A percentile compares a stretch with the other conserved stretches of the same genome.
phyloP scores from a whole-genome alignment of 2,329 filamentous ascomycete genomes.

The Thielaviopsis populi region DNA sequence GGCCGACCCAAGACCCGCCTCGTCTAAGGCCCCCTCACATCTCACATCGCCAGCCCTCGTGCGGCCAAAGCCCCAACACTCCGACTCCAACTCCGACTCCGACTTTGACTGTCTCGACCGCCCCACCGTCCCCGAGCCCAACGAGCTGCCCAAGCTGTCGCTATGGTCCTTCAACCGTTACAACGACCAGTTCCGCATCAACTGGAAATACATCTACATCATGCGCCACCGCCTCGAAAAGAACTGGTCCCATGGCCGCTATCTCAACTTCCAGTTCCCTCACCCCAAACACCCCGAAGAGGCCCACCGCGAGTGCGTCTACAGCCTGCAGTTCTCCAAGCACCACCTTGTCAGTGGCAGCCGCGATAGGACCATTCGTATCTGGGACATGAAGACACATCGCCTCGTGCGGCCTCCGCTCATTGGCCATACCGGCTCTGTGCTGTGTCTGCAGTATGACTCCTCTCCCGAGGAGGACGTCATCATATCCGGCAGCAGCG shows the following conservation, averaged over 20 bases:
- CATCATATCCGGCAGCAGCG: conserved; percentile 89
- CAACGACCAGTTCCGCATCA: conserved; percentile 46
- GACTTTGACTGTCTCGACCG: conserved; percentile 8
- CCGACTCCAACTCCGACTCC: no score
- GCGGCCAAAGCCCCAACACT: no score
- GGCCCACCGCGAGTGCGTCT: conserved; percentile 83
- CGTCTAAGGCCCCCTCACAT: background rate
- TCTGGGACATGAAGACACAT: conserved; percentile 78
- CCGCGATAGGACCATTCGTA: conserved; percentile 69
- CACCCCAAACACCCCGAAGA: conserved; percentile 68
- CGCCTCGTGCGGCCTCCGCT: conserved; percentile 63
- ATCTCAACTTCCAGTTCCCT: conserved; percentile 75
- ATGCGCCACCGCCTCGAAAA: conserved; percentile 71
- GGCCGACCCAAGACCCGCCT: background rate
- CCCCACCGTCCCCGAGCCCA: conserved; percentile 4
- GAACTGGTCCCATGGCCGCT: conserved; percentile 80
- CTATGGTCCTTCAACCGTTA: conserved; percentile 7
- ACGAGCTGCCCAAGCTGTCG: conserved; percentile 5
- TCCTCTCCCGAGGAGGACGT: conserved; percentile 74
- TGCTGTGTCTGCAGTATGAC: conserved; percentile 91
- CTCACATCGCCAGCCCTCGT: conserved; percentile 23
- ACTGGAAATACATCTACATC: conserved; percentile 88
- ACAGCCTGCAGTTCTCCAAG: conserved; percentile 77
- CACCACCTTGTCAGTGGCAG: conserved; percentile 88
- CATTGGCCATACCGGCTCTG: conserved; percentile 65